phyloP scores from a whole-genome alignment of 2,329 filamentous ascomycete species.

The Fusarium nisikadoi region DNA sequence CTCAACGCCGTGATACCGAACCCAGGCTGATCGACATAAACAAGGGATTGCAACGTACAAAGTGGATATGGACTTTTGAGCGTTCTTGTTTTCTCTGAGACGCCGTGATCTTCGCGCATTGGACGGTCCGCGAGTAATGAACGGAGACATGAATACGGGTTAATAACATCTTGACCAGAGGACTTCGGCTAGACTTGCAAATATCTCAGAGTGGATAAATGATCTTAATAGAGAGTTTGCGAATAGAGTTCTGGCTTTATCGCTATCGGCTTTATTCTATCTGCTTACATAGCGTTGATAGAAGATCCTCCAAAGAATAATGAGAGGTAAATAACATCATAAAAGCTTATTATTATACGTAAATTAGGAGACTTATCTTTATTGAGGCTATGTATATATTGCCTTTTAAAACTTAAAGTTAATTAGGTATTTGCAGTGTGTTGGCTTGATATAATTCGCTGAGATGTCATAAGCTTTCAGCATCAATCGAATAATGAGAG shows the following conservation, averaged over 20 bases:
- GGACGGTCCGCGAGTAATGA: not conserved
- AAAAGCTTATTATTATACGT: too few relatives aligned
- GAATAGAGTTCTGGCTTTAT: not conserved
- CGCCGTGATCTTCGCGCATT: not conserved
- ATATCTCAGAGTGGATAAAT: not conserved
- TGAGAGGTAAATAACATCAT: too few relatives aligned
- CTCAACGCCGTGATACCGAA: conserved; percentile 27
- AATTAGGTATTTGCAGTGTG: too few relatives aligned
- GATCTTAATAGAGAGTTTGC: not conserved
- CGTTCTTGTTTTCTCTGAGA: not conserved
- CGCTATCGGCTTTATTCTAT: not conserved
- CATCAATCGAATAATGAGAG: too few relatives aligned
- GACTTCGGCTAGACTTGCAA: not conserved
- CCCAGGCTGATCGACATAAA: conserved; percentile 16
- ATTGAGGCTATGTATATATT: too few relatives aligned
- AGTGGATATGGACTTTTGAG: not conserved
- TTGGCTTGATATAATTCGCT: too few relatives aligned
- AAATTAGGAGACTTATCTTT: too few relatives aligned
- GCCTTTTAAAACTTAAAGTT: too few relatives aligned
- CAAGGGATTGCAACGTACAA: not conserved
- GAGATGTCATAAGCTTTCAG: too few relatives aligned
- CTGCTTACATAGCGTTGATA: not conserved
- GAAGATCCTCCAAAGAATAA: not conserved
- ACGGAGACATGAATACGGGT: not conserved
- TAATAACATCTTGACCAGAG: not conserved